These are phyloP conservation scores for Neonectria hederae DNA, from an alignment of 2,329 filamentous ascomycete species.

Conservation along the genomic window DNA sequence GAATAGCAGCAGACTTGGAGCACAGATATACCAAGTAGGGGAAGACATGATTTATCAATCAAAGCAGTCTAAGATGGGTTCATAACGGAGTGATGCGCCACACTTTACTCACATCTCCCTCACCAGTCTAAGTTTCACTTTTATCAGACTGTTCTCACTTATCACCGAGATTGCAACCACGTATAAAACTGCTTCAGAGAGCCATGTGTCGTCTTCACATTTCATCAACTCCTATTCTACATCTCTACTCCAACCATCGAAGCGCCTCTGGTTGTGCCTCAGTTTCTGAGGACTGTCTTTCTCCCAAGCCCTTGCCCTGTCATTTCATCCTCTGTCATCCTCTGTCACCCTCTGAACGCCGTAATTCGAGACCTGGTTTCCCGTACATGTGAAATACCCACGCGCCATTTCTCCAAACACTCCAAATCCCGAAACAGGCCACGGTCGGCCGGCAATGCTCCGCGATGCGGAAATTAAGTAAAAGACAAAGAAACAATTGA, in stretches of 20 bases:
- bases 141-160: too few species aligned
- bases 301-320: slow-evolving; percentile 13
- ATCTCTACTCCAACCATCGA: slow-evolving; percentile 23
- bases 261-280: slow-evolving; percentile 14
- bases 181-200: not conserved
- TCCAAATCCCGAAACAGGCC: slow-evolving; percentile 27
- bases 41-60: slow-evolving; percentile 3
- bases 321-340: slow-evolving; percentile 23
- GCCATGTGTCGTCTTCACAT: slow-evolving; percentile 30
- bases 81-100: not conserved
- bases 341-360: slow-evolving; percentile 31
- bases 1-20: slow-evolving; percentile 16
- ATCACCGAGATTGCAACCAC: too few species aligned
- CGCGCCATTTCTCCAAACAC: slow-evolving; percentile 39
- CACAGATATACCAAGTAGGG: slow-evolving; percentile 1
- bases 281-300: slow-evolving; percentile 15
- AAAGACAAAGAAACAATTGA: slow-evolving; percentile 20
- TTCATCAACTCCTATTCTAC: slow-evolving; percentile 37
- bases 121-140: not conserved
- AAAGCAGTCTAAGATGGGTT: not conserved
- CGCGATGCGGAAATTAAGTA: slow-evolving; percentile 24
- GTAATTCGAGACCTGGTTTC: slow-evolving; percentile 13
- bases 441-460: slow-evolving; percentile 31
- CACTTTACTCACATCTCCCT: not conserved
- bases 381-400: slow-evolving; percentile 29